Base-by-base conservation (phyloP, 2,329 filamentous ascomycete species). In the Verticillium klebahnii region DNA sequence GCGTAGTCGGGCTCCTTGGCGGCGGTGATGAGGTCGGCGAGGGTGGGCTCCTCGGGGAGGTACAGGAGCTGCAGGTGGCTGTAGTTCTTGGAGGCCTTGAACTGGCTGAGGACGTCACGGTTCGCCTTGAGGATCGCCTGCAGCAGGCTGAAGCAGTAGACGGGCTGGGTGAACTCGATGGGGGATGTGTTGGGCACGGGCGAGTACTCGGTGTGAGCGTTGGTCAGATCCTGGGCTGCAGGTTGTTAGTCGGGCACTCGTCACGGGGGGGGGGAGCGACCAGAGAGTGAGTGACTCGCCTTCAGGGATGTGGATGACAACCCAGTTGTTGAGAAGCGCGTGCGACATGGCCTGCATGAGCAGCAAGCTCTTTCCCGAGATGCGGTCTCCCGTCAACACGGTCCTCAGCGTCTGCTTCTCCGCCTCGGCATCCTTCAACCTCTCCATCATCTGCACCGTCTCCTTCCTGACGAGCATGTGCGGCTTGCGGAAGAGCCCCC, bases 251-350 rank as follows among this genome's bases (percentile, higher is more conserved):
- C 5, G 36, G 34, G 34, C 34, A 36, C 19, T 19, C 5, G n/a
- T 54, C 45, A 23, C 7, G 12, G 45, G 15, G 11, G 57, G 11
- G 5, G 57, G 11, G 5, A 3, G 45, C 12, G 40, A 70, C 82
- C 69, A 52, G n/a, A 12, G 25, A 4, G 25, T 25, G 57, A 9
- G 54, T 11, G 37, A 70, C 82, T 69, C 81, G 96, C 93, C 90
- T 78, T 99, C 93, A 40, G 95, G 93, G 59, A 98, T 83, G 71
- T 91, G 89, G 62, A 99, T 83, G 56, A 98, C 93, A 55, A 97
- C 82, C 92, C 93, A 98, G 32, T 90, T 84, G 73, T 92, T 92
- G 70, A 93, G 74, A 67, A 94, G 88, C 1, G 87, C 94, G 75
- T 93, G 89, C 19, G 90, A 81, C 84, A 96, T 86, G 45, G 90